phyloP scores from a whole-genome alignment of 768 basidiomycete genomes.

The Trametes elegans region DNA sequence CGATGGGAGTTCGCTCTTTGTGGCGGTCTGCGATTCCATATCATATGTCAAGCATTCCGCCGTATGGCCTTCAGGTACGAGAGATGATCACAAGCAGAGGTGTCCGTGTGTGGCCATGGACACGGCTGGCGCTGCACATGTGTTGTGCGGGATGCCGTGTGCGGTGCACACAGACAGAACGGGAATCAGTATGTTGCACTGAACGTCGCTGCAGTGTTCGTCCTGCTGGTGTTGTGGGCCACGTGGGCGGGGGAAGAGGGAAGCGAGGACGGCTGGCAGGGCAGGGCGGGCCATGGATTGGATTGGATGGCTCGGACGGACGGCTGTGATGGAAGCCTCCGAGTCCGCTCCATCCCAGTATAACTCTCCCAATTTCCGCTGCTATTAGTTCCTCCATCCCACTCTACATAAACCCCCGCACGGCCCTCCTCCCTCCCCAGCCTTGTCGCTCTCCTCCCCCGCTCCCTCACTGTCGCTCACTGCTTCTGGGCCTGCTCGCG shows the following conservation, averaged over 20 bases:
- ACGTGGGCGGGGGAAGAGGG: conserved; percentile 2
- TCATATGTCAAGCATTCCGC: conserved; percentile 1
- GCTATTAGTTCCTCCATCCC: conserved; percentile 8
- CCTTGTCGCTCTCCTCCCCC: conserved; percentile 1
- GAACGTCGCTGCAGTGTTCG: too few species aligned
- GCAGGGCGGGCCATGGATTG: background rate
- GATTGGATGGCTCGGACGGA: too few species aligned
- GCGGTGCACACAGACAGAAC: background rate
- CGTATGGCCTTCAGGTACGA: conserved; percentile 18
- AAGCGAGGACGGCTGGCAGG: conserved; percentile 10
- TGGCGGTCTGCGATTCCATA: conserved; percentile 1
- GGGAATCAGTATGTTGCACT: too few species aligned
- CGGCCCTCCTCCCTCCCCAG: background rate
- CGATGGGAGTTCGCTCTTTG: conserved; percentile 1
- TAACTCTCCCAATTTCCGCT: conserved; percentile 11
- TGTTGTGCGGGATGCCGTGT: background rate
- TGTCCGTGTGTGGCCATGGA: background rate
- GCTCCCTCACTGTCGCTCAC: background rate
- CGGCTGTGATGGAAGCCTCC: conserved; percentile 15
- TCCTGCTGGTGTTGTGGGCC: too few species aligned
- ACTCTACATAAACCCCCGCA: conserved; percentile 8
- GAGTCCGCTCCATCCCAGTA: too few species aligned
- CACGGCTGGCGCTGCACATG: background rate
- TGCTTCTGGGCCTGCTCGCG: conserved; percentile 1
- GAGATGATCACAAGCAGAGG: conserved; percentile 10